Evolutionary conservation across 1,284 basidiomycete species (phyloP).

Genomic region (Xerocomus cyaneibrunnescens): DNA sequence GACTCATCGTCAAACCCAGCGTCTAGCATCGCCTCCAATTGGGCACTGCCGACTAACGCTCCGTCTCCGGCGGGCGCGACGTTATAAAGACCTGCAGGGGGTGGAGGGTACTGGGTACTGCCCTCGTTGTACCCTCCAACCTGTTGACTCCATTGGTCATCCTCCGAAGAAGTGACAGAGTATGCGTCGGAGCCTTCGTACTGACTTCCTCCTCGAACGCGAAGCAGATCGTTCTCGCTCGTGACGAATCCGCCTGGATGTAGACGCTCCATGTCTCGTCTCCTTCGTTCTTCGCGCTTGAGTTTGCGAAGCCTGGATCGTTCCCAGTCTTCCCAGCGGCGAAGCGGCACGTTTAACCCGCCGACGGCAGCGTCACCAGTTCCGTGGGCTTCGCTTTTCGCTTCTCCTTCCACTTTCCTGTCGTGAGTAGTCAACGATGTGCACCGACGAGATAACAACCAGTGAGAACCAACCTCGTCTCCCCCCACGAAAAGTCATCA

Average conservation of each 20-base stretch:
- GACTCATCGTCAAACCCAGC: conserved; percentile 69
- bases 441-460: not conserved
- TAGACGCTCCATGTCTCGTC: conserved; percentile 74
- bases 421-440: conserved; percentile 15
- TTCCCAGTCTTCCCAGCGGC: conserved; percentile 99
- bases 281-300: conserved; percentile 84
- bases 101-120: conserved; percentile 73
- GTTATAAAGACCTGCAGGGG: conserved; percentile 68
- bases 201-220: conserved; percentile 59
- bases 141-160: conserved; percentile 90
- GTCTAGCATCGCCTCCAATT: conserved; percentile 89
- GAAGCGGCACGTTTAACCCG: conserved; percentile 75
- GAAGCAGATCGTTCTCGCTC: conserved; percentile 60
- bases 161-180: conserved; percentile 84
- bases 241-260: conserved; percentile 67
- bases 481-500: conserved; percentile 99
- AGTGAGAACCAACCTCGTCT: conserved; percentile 74
- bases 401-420: conserved; percentile 93
- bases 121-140: conserved; percentile 90
- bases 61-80: conserved; percentile 41
- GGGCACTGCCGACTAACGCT: conserved; percentile 67
- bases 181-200: conserved; percentile 73
- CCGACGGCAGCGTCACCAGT: conserved; percentile 58
- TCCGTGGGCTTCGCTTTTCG: conserved; percentile 75
- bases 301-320: conserved; percentile 92